Percentiles rank a stretch among this genome's conserved stretches.
Conservation (phyloP, 495 filamentous ascomycete genomes). For the Penicillium ochrochloron region DNA sequence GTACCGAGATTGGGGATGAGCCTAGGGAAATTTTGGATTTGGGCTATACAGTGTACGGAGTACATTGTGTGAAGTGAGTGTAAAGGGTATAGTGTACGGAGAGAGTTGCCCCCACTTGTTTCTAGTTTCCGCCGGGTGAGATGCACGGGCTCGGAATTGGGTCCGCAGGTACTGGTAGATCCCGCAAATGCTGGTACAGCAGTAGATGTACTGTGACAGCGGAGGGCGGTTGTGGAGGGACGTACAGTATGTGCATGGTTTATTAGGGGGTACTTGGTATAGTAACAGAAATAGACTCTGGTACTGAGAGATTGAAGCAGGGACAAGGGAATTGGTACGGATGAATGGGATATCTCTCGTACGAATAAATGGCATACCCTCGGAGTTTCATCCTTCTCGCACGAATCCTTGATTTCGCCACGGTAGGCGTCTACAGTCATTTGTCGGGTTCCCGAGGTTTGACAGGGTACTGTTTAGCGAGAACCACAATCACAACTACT, state of each 20-base stretch:
- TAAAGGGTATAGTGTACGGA: background rate
- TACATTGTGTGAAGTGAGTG: background rate
- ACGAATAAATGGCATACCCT: background rate
- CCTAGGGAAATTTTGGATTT: background rate
- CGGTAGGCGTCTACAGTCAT: background rate
- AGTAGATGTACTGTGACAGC: background rate
- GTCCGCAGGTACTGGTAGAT: background rate
- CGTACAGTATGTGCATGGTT: background rate
- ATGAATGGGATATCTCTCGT: background rate
- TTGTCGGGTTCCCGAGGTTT: conserved; percentile 2
- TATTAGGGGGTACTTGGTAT: background rate
- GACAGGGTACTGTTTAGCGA: background rate
- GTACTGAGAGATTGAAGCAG: background rate
- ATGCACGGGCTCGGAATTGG: background rate
- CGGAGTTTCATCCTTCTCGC: background rate
- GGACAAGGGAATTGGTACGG: background rate
- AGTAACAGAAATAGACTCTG: background rate
- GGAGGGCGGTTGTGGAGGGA: background rate
- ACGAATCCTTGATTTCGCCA: background rate
- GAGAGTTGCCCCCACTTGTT: background rate
- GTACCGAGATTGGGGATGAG: background rate
- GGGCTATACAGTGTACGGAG: no score
- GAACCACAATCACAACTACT: background rate
- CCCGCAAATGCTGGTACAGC: background rate
- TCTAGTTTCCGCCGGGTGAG: background rate